A percentile compares a stretch with the other conserved stretches of the same genome.
Evolutionary conservation across 2,329 filamentous ascomycete genomes (phyloP).

Genomic region (Ceratocystis cubensis): DNA sequence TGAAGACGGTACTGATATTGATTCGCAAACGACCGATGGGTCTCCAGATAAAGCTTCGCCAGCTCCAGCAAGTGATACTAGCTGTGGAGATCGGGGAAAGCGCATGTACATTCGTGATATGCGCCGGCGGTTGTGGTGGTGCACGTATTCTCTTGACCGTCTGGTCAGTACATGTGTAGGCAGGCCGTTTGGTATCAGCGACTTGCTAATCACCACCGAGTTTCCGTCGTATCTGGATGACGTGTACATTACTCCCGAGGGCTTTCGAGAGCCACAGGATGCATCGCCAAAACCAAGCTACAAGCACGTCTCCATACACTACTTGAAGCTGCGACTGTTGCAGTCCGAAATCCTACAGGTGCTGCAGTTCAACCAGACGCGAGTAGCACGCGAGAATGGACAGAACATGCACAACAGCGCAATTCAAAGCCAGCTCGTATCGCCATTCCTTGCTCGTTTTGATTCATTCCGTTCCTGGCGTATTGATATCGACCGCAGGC

Average conservation of each 20-base stretch:
- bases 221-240: constrained; percentile 86
- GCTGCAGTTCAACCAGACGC: constrained; percentile 79
- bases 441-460: constrained; percentile 73
- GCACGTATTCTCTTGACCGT: constrained; percentile 88
- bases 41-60: neutral
- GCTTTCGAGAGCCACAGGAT: constrained; percentile 54
- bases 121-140: constrained; percentile 86
- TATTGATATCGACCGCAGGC: constrained; percentile 67
- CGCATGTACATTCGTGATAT: constrained; percentile 79
- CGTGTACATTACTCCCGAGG: constrained; percentile 67
- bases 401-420: constrained; percentile 55
- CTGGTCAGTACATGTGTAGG: constrained; percentile 90
- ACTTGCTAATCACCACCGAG: constrained; percentile 90
- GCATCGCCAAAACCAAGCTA: constrained; percentile 55
- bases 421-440: constrained; percentile 67
- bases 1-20: constrained; percentile 63
- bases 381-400: constrained; percentile 55
- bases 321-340: constrained; percentile 73
- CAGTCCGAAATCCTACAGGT: constrained; percentile 95
- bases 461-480: constrained; percentile 82
- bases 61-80: neutral
- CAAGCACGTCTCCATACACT: constrained; percentile 83
- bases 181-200: constrained; percentile 85
- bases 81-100: constrained; percentile 44
- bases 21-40: constrained; percentile 28